Evolutionary conservation across 345 rosid species (phyloP), one percentile per base, ranked within the genome.

Genomic region (Boechera stricta): DNA sequence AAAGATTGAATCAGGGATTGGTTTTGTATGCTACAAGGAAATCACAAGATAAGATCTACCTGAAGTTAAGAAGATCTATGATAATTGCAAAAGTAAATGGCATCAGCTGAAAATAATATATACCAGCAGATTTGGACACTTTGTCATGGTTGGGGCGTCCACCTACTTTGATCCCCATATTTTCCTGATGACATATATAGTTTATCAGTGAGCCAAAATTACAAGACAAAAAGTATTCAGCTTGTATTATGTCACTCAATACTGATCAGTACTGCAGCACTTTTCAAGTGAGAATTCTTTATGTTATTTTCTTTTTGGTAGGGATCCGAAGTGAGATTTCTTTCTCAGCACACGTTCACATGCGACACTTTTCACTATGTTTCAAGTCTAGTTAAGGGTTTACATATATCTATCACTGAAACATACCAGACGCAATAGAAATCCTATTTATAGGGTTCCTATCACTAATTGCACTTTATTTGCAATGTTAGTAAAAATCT

Each of bases 111-210:
- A 21, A 77, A 80, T 79, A 83, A 42, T 80, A 16, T 24, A 82
- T 74, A 83, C 72, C 73, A 77, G 82, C 64, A 78, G 71, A 80
- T 38, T 69, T 8, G 31, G 26, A 42, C 35, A 41, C 45, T 53
- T 52, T 53, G 55, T 32, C 5, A 32, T 73, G 42, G 42, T 44
- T 64, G 41, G 26, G 52, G 54, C 35, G 15, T 63, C 42, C 77
- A 60, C 87, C 78, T 70, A 80, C 81, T 65, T 78, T 85, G 38
- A 87, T 70, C 64, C 71, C 86, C 78, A 67, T 44, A 56, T 77
- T 87, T 65, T 80, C 82, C 82, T 85, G 92, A 70, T 77, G 79
- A 64, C 41, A 63, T 41, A 63, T 84, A 41, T 15, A 32, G 61
- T 85, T 82, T 73, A 83, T 71, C 29, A 45, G 45, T 55, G 39